Percentiles rank a stretch among this genome's conserved stretches.
Conservation (phyloP, 768 basidiomycete genomes). For the Phylloporus sp. region DNA sequence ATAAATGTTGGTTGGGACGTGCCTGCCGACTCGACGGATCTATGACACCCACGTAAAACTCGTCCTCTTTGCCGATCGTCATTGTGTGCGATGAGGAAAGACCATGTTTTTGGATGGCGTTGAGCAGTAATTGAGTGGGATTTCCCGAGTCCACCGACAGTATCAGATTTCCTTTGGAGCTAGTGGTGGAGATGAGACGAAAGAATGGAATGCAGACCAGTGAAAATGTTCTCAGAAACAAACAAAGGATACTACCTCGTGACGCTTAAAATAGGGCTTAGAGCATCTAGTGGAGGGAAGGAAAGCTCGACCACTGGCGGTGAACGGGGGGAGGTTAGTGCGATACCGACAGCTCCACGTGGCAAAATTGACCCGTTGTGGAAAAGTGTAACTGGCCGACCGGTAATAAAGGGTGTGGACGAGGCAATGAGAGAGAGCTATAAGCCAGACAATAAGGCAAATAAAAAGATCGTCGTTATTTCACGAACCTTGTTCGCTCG, state of each 20-base stretch:
- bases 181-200: not conserved
- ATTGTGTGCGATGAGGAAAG: conserved; percentile 23
- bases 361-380: conserved; percentile 50
- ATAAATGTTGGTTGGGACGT: not conserved
- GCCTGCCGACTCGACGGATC: conserved; percentile 15
- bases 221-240: not conserved
- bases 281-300: conserved; percentile 39
- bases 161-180: conserved; percentile 72
- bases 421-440: conserved; percentile 68
- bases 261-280: conserved; percentile 47
- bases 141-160: conserved; percentile 52
- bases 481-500: conserved; percentile 46
- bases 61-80: conserved; percentile 46
- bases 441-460: not conserved
- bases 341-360: conserved; percentile 70
- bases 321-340: conserved; percentile 28
- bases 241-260: conserved; percentile 42
- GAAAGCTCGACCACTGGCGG: conserved; percentile 18
- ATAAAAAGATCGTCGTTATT: not conserved
- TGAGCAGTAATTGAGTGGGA: conserved; percentile 58
- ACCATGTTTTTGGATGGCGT: conserved; percentile 42
- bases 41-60: conserved; percentile 53
- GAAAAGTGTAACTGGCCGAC: conserved; percentile 68
- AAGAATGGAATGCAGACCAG: not conserved
- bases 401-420: conserved; percentile 78